A percentile compares a stretch with the other conserved stretches of the same genome.
Evolutionary conservation across 306 rosid genomes (phyloP).

Genomic region (Prunus kanzakura): DNA sequence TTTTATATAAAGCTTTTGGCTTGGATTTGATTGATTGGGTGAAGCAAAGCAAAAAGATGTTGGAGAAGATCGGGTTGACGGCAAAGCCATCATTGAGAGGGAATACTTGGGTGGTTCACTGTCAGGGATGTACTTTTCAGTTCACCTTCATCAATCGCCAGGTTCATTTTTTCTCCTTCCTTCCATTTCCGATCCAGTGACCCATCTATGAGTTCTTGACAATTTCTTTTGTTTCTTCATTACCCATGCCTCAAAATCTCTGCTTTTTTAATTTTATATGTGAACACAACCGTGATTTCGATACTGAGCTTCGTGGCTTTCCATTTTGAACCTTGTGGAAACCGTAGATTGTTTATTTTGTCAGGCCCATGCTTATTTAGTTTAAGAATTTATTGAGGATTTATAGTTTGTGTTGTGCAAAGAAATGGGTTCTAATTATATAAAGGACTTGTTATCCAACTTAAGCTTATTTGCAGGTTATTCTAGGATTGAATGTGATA

Average conservation of each 20-base stretch:
- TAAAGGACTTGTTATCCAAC: not conserved
- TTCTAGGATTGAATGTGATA: not conserved
- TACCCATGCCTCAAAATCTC: conserved; percentile 3
- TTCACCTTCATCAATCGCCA: conserved; percentile 98
- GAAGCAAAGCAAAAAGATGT: too few relatives aligned
- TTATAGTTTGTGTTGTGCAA: not conserved
- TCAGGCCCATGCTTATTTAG: not conserved
- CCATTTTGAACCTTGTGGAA: not conserved
- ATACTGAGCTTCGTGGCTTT: too few relatives aligned
- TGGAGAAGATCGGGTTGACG: conserved; percentile 97
- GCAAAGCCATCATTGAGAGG: conserved; percentile 79
- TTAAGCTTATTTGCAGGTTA: not conserved
- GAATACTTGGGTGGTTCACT: conserved; percentile 77
- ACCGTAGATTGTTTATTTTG: not conserved
- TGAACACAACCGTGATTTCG: not conserved
- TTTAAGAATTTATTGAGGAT: not conserved
- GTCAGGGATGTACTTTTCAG: conserved; percentile 88
- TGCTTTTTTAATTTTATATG: not conserved
- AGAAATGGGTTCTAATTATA: not conserved
- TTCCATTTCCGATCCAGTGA: not conserved
- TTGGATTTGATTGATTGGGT: not conserved
- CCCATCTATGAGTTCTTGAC: not conserved
- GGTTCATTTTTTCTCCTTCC: conserved; percentile 35
- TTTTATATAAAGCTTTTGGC: not conserved
- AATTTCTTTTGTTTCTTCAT: not conserved